Conservation (phyloP, 1,284 basidiomycete species). For the Boletellus deceptivus region DNA sequence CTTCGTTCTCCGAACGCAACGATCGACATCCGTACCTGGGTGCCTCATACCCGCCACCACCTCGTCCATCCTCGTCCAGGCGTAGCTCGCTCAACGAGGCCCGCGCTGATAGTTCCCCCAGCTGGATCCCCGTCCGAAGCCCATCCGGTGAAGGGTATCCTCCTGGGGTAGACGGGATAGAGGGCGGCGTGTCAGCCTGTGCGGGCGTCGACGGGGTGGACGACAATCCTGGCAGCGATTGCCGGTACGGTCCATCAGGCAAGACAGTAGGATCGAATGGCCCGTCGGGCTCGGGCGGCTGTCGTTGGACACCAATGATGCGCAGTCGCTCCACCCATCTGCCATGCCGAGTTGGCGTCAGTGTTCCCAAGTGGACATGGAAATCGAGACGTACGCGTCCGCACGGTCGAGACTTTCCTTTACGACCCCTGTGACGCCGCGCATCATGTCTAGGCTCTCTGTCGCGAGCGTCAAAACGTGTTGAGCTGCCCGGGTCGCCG, state of each 20-base stretch:
- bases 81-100: slow-evolving; percentile 31
- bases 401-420: slow-evolving; percentile 86
- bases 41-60: slow-evolving; percentile 22
- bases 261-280: slow-evolving; percentile 8
- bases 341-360: slow-evolving; percentile 1
- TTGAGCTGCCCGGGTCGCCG: slow-evolving; percentile 73
- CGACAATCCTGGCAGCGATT: slow-evolving; percentile 29
- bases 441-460: slow-evolving; percentile 90
- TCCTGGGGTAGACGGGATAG: slow-evolving; percentile 29
- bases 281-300: slow-evolving; percentile 19
- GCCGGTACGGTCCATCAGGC: slow-evolving; percentile 7
- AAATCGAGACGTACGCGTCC: slow-evolving; percentile 63
- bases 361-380: not conserved
- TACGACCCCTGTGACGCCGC: slow-evolving; percentile 82
- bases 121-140: slow-evolving; percentile 23
- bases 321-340: slow-evolving; percentile 81
- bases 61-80: slow-evolving; percentile 22
- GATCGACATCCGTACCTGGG: slow-evolving; percentile 19
- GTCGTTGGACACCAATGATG: slow-evolving; percentile 70
- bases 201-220: slow-evolving; percentile 34
- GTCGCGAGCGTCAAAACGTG: slow-evolving; percentile 82
- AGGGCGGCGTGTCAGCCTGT: slow-evolving; percentile 24
- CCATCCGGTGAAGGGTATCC: slow-evolving; percentile 27
- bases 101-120: slow-evolving; percentile 29
- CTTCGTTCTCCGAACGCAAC: slow-evolving; percentile 7